Conservation (phyloP, 2,329 filamentous ascomycete species). For the Claviceps arundinis region DNA sequence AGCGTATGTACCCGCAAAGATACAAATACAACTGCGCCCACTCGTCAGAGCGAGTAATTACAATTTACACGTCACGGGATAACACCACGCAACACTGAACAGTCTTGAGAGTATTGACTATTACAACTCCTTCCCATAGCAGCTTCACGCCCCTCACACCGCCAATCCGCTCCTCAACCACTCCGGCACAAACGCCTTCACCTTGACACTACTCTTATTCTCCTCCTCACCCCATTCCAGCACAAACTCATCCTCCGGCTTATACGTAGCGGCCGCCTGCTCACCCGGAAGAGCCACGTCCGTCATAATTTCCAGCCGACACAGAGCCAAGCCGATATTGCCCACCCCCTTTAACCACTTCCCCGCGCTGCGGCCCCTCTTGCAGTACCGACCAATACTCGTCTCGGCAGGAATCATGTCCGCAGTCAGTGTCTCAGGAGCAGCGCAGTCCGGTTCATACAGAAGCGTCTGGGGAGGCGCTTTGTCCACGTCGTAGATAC, state of each 20-base stretch:
- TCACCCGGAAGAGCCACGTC: slow-evolving; percentile 58
- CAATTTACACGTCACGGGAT: too few relatives aligned
- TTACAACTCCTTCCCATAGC: too few relatives aligned
- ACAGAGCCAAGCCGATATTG: slow-evolving; percentile 77
- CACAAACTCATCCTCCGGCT: slow-evolving; percentile 47
- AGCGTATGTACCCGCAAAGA: too few relatives aligned
- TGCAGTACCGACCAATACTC: slow-evolving; percentile 37
- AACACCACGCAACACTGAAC: neutral
- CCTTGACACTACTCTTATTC: slow-evolving; percentile 27
- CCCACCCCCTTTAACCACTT: slow-evolving; percentile 70
- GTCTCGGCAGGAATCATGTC: slow-evolving; percentile 30
- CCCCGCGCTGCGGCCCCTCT: slow-evolving; percentile 58
- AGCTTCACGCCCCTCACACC: too few relatives aligned
- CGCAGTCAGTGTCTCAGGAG: slow-evolving; percentile 15
- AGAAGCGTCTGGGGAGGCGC: slow-evolving; percentile 26
- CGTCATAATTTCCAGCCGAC: slow-evolving; percentile 83
- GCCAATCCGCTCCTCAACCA: slow-evolving; percentile 45
- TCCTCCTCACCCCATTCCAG: slow-evolving; percentile 37
- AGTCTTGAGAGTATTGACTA: neutral
- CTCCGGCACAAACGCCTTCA: slow-evolving; percentile 73
- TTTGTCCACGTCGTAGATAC: slow-evolving; percentile 46
- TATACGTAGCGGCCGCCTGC: slow-evolving; percentile 50
- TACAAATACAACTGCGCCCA: too few relatives aligned
- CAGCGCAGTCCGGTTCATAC: slow-evolving; percentile 27
- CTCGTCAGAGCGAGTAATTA: too few relatives aligned